These are phyloP conservation scores for Tylopilus sp. DNA, from an alignment of 768 basidiomycete genomes.

Conservation along the genomic window DNA sequence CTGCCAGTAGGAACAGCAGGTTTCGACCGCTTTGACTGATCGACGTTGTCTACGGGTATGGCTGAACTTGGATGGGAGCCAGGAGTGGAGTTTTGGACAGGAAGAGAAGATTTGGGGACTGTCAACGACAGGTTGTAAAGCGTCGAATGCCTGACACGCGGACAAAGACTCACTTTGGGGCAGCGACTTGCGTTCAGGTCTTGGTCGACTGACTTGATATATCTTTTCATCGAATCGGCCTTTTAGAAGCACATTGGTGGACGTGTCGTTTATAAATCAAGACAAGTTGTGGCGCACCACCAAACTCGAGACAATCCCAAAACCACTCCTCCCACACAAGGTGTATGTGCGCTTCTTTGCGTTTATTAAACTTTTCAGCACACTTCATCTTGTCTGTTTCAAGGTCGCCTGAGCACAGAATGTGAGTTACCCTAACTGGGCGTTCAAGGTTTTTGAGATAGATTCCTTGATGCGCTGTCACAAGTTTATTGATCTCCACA, in stretches of 20 bases:
- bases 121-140: background rate
- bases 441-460: slow-evolving; percentile 77
- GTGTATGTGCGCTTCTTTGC: slow-evolving; percentile 68
- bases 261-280: background rate
- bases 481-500: slow-evolving; percentile 57
- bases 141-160: background rate
- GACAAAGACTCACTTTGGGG: slow-evolving; percentile 19
- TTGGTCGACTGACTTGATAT: slow-evolving; percentile 57
- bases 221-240: slow-evolving; percentile 61
- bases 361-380: slow-evolving; percentile 68
- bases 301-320: slow-evolving; percentile 83
- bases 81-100: slow-evolving; percentile 13
- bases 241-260: slow-evolving; percentile 19
- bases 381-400: slow-evolving; percentile 76
- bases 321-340: slow-evolving; percentile 97
- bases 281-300: slow-evolving; percentile 44
- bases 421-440: slow-evolving; percentile 78
- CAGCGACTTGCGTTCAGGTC: slow-evolving; percentile 50
- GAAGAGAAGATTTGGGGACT: slow-evolving; percentile 14
- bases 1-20: slow-evolving; percentile 8
- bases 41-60: slow-evolving; percentile 7
- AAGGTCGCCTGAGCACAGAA: slow-evolving; percentile 68
- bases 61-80: slow-evolving; percentile 14
- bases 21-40: slow-evolving; percentile 22
- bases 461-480: slow-evolving; percentile 58